Evolutionary conservation across 106 monocot genomes (phyloP).

Genomic region (Triglochin maritima): DNA sequence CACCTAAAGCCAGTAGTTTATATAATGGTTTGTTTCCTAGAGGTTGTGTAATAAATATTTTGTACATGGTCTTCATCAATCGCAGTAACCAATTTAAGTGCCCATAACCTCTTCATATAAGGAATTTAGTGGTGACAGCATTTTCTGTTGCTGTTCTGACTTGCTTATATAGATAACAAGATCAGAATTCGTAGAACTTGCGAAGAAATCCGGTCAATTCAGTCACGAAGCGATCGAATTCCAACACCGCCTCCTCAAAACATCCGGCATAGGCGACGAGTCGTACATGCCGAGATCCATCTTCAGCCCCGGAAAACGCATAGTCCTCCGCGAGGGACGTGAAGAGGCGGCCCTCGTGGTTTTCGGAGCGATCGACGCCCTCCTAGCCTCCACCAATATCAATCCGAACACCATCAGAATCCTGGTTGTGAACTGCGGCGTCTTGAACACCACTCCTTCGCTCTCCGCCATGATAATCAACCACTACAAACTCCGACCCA

Average conservation of each 20-base stretch:
- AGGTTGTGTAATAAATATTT: too few species aligned
- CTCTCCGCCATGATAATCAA: conserved; percentile 20
- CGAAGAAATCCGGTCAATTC: conserved; percentile 16
- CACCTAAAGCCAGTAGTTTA: too few species aligned
- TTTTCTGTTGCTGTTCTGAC: too few species aligned
- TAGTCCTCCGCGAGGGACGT: conserved; percentile 5
- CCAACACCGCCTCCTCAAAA: conserved; percentile 1
- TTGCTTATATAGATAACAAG: conserved; percentile 1
- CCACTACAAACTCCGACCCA: conserved; percentile 13
- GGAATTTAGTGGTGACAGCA: too few species aligned
- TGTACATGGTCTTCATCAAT: too few species aligned
- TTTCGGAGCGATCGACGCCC: conserved; percentile 14
- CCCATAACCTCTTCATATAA: too few species aligned
- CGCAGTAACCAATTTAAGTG: too few species aligned
- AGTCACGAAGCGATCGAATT: conserved; percentile 7
- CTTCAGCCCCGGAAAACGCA: not conserved
- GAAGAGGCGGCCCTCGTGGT: conserved; percentile 14
- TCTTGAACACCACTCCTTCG: conserved; percentile 15
- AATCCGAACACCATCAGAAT: conserved; percentile 4
- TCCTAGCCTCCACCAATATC: conserved; percentile 8
- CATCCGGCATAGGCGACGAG: conserved; percentile 23
- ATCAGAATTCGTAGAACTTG: conserved; percentile 12
- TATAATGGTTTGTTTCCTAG: too few species aligned
- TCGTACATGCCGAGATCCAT: conserved; percentile 15
- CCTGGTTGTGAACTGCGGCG: conserved; percentile 16